A percentile compares a stretch with the other conserved stretches of the same genome.
These are phyloP conservation scores for Sarcomyxa edulis DNA, from an alignment of 768 basidiomycete species.

Conservation along the genomic window DNA sequence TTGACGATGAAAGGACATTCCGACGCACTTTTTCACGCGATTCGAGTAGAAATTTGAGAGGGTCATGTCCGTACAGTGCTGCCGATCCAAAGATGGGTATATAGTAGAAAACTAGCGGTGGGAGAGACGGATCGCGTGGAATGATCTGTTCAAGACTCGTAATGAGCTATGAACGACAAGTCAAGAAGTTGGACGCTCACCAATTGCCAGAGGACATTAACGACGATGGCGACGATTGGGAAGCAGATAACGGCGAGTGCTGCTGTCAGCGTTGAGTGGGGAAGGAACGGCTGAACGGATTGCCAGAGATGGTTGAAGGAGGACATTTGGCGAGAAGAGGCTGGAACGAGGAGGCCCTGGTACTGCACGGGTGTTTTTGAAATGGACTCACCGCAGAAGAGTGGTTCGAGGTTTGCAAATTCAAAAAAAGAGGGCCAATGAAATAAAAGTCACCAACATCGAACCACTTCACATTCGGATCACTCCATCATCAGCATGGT, in stretches of 20 bases:
- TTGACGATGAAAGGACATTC: background rate
- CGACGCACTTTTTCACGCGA: constrained; percentile 68
- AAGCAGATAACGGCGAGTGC: constrained; percentile 55
- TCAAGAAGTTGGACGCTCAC: constrained; percentile 37
- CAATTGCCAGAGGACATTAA: constrained; percentile 78
- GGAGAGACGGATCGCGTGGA: constrained; percentile 65
- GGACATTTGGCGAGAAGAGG: constrained; percentile 33
- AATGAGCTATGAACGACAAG: constrained; percentile 1
- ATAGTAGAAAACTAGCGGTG: constrained; percentile 92
- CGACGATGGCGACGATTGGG: constrained; percentile 59
- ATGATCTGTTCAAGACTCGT: constrained; percentile 39
- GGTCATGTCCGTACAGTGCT: constrained; percentile 86
- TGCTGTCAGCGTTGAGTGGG: constrained; percentile 31
- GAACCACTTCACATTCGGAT: too few species aligned
- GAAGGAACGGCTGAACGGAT: constrained; percentile 32
- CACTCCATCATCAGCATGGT: too few species aligned
- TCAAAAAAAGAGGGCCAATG: too few species aligned
- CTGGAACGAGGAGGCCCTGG: too few species aligned
- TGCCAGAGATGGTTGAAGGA: constrained; percentile 37
- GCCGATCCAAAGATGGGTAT: constrained; percentile 90
- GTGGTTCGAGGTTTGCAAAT: too few species aligned
- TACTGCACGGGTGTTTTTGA: too few species aligned
- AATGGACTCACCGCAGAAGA: too few species aligned
- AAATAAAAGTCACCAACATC: too few species aligned
- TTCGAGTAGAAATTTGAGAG: constrained; percentile 78